Percentiles rank a stretch among this genome's conserved stretches.
phyloP scores from a whole-genome alignment of 306 rosid genomes.

The Potentilla sterilis region DNA sequence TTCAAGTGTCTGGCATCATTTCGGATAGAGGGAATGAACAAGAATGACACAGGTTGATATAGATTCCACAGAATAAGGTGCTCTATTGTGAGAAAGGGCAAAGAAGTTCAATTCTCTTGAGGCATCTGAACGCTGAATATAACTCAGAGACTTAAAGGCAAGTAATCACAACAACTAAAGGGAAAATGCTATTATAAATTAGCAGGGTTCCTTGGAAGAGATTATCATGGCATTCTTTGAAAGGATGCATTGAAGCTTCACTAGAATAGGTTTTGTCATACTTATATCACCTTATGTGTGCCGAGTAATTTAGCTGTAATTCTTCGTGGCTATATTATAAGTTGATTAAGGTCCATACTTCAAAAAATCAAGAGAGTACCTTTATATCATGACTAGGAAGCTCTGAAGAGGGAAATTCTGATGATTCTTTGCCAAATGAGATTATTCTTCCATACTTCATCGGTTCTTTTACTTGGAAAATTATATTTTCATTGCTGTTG shows the following conservation, averaged over 20 bases:
- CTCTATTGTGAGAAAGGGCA: background rate
- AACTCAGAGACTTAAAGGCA: background rate
- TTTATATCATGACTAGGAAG: constrained; percentile 38
- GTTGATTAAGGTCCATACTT: no score
- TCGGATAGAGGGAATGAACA: background rate
- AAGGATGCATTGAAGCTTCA: background rate
- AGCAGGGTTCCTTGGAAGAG: background rate
- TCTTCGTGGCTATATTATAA: background rate
- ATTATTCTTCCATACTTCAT: constrained; percentile 51
- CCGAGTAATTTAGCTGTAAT: background rate
- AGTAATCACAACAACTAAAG: background rate
- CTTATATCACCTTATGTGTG: background rate
- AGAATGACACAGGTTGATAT: background rate
- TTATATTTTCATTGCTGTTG: constrained; percentile 26
- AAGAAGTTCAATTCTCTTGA: background rate
- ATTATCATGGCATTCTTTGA: background rate
- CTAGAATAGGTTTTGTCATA: background rate
- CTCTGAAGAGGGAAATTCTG: constrained; percentile 51
- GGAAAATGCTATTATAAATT: background rate
- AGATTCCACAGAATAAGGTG: background rate
- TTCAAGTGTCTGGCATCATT: background rate
- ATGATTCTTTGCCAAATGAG: constrained; percentile 57
- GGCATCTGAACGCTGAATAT: background rate
- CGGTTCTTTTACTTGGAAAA: constrained; percentile 32
- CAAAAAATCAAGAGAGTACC: constrained; percentile 34